phyloP scores from a whole-genome alignment of 139 green algal species.

The Chloropicon primus region DNA sequence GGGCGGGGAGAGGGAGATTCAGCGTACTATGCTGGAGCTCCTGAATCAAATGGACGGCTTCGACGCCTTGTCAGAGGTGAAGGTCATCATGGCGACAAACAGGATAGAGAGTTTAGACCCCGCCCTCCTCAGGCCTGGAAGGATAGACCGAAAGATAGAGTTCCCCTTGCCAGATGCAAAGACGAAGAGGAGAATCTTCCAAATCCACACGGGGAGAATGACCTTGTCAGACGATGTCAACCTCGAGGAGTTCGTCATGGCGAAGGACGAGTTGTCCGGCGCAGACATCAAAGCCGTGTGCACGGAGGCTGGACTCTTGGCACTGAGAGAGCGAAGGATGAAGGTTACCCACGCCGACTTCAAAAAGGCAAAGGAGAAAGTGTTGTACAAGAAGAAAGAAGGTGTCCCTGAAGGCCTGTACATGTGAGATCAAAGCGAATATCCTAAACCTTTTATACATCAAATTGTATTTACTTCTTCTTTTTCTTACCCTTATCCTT shows the following conservation, averaged over 20 bases:
- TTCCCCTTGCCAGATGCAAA: conserved; percentile 97
- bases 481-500: conserved; percentile 11
- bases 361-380: conserved; percentile 78
- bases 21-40: conserved; percentile 97
- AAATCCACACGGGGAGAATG: conserved; percentile 67
- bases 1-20: conserved; percentile 92
- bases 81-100: conserved; percentile 99
- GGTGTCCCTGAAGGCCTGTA: conserved; percentile 93
- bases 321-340: conserved; percentile 92
- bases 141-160: conserved; percentile 90
- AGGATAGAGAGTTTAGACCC: conserved; percentile 93
- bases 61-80: conserved; percentile 85
- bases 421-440: too few relatives aligned
- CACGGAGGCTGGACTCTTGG: conserved; percentile 95
- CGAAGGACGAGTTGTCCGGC: conserved; percentile 86
- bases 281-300: conserved; percentile 98
- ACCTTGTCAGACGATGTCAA: conserved; percentile 89
- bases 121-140: conserved; percentile 85
- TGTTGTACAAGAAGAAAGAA: conserved; percentile 99
- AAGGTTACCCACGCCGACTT: conserved; percentile 46
- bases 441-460: too few relatives aligned
- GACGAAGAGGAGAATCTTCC: conserved; percentile 97
- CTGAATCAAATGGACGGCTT: conserved; percentile 98
- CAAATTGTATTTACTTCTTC: background rate
- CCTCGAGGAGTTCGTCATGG: conserved; percentile 90